A percentile compares a stretch with the other conserved stretches of the same genome.
phyloP scores from a whole-genome alignment of 768 basidiomycete genomes.

The Rickenella mellea region DNA sequence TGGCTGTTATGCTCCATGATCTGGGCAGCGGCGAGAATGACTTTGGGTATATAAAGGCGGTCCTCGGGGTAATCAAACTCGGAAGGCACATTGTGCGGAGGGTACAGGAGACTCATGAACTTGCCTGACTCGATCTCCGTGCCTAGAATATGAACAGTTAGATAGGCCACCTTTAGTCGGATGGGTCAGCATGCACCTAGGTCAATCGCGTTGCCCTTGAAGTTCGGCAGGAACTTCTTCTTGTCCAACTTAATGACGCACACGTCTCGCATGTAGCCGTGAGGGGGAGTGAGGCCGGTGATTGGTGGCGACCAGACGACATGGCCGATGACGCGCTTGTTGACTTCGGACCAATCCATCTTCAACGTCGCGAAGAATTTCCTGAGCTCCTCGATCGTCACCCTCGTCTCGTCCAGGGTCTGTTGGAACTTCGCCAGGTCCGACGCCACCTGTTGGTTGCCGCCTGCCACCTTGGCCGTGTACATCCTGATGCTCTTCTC shows the following conservation, averaged over 20 bases:
- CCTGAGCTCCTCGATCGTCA: conserved; percentile 22
- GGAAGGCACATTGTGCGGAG: conserved; percentile 9
- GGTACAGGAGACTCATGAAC: conserved; percentile 14
- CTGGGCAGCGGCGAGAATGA: conserved; percentile 13
- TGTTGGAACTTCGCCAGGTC: conserved; percentile 11
- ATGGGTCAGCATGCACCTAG: conserved; percentile 25
- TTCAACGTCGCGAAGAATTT: conserved; percentile 21
- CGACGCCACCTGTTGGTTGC: conserved; percentile 5
- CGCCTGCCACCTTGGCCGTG: conserved; percentile 11
- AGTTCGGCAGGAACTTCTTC: conserved; percentile 22
- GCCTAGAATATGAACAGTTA: conserved; percentile 16
- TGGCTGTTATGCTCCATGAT: conserved; percentile 13
- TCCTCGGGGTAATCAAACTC: conserved; percentile 18
- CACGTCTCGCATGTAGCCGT: conserved; percentile 26
- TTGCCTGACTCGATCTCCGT: conserved; percentile 10
- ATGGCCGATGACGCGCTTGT: conserved; percentile 27
- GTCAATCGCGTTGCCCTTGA: conserved; percentile 24
- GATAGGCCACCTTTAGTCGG: conserved; percentile 15
- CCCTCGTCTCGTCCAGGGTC: conserved; percentile 12
- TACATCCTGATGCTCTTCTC: conserved; percentile 13
- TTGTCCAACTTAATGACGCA: conserved; percentile 30
- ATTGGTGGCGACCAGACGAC: conserved; percentile 30
- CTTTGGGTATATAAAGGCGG: conserved; percentile 11
- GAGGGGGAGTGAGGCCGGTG: conserved; percentile 15
- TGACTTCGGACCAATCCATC: conserved; percentile 22